Percentiles rank a stretch among this genome's conserved stretches.
phyloP scores from a whole-genome alignment of 805 yeast species.

The Starmerella stellata region DNA sequence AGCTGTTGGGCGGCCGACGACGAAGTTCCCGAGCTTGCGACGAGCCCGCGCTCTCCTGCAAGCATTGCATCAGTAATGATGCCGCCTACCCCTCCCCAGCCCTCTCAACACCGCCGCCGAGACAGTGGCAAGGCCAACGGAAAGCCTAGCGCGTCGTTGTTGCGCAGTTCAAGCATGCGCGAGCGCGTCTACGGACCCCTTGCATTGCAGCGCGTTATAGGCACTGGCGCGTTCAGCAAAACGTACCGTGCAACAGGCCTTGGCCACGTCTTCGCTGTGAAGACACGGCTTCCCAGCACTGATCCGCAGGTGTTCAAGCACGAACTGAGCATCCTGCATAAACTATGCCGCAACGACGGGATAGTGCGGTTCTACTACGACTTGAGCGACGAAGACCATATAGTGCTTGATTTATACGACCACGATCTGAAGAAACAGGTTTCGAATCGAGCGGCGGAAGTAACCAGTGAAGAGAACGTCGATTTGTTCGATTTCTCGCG shows the following conservation, averaged over 20 bases:
- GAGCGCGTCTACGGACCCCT: background rate
- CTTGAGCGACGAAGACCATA: conserved; percentile 10
- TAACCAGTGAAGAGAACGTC: conserved; percentile 1
- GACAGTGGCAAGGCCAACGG: too few species aligned
- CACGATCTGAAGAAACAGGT: conserved; percentile 7
- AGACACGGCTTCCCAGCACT: conserved; percentile 20
- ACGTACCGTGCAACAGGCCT: conserved; percentile 50
- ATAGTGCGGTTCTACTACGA: conserved; percentile 11
- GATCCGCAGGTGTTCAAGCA: conserved; percentile 7
- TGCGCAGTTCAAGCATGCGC: background rate
- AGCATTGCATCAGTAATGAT: background rate
- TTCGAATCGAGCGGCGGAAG: background rate
- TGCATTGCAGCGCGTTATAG: conserved; percentile 15
- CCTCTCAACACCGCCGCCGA: background rate
- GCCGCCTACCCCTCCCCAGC: background rate
- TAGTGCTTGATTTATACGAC: conserved; percentile 13
- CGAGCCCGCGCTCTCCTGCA: background rate
- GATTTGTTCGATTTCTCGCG: conserved; percentile 11
- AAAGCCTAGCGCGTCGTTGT: background rate
- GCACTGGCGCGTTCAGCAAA: conserved; percentile 72
- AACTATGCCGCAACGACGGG: conserved; percentile 1
- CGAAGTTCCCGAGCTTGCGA: background rate
- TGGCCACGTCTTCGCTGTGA: conserved; percentile 46
- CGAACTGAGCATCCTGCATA: conserved; percentile 9
- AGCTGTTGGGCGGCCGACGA: background rate